Base-by-base conservation (phyloP, 192 early-diverging fungal genomes). In the Backusella sp. region DNA sequence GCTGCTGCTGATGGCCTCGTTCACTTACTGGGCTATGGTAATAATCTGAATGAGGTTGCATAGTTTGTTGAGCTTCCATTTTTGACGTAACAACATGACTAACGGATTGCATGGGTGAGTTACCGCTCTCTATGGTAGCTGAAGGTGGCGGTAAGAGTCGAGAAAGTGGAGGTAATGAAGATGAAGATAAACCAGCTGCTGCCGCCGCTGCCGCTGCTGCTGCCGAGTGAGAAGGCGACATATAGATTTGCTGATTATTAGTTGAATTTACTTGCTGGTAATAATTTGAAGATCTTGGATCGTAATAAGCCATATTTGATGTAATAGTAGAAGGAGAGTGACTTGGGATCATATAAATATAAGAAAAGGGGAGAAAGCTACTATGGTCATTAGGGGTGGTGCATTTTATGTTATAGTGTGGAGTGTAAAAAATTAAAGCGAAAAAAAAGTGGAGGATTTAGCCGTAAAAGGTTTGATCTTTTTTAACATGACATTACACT, bases 141-240 rank as follows among this genome's bases (percentile, higher is more conserved):
- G 66, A 68, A 9, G 68, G 32, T 69, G 68, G 35, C 5, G 68
- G 67, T 32, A 76, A 62, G 26, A 76, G 49, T 23, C 69, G 75
- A 37, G 75, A 76, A 30, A 76, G 46, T 28, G 75, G 75, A 70
- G 75, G 75, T 53, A 76, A 36, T 26, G 73, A 74, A 44, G 52
- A 35, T 52, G 26, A 67, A 7, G 52, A 59, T n/a, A 53, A 32
- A 23, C 21, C 53, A 9, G 73, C 37, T 26, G 49, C 59, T 2
- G 56, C 62, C 0, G 52, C 42, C 1, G 39, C 36, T n/a, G 39
- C 62, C 7, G 39, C 62, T 39, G 73, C 21, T 8, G 35, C 37
- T 17, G 59, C 70, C 28, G 70, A 71, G 21, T 71, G 26, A 15
- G 37, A 21, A 69, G 68, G 68, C 2, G 34, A 23, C 36, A 69